These are phyloP conservation scores for Crotalaria pallida DNA, from an alignment of 306 rosid genomes.

Conservation along the genomic window DNA sequence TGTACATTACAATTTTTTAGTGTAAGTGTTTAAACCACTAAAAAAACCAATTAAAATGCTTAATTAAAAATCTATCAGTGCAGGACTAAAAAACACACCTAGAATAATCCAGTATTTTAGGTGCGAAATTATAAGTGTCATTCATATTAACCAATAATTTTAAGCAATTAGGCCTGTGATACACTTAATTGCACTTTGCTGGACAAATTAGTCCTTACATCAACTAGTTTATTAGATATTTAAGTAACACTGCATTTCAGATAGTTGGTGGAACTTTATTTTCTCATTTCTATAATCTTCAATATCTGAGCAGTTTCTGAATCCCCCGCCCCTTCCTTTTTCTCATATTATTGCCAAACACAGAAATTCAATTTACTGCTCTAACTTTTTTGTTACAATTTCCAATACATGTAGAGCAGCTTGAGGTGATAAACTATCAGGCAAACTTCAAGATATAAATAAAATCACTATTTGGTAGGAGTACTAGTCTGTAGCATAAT, in stretches of 20 bases:
- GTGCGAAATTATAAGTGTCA: too few relatives aligned
- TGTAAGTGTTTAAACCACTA: too few relatives aligned
- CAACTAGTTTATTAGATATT: too few relatives aligned
- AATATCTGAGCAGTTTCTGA: not conserved
- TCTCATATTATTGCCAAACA: not conserved
- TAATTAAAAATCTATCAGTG: too few relatives aligned
- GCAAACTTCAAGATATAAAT: not conserved
- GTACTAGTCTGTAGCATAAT: slow-evolving; percentile 4
- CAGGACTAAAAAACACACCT: too few relatives aligned
- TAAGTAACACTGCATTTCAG: not conserved
- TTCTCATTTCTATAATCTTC: not conserved
- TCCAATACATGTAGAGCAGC: slow-evolving; percentile 2
- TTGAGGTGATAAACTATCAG: not conserved
- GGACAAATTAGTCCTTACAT: too few relatives aligned
- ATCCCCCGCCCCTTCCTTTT: not conserved
- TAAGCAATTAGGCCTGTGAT: too few relatives aligned
- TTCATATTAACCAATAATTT: too few relatives aligned
- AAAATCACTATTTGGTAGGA: slow-evolving; percentile 17
- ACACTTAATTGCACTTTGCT: too few relatives aligned
- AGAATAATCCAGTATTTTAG: too few relatives aligned
- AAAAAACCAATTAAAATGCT: too few relatives aligned
- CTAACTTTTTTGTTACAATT: not conserved
- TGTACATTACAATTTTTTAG: not conserved
- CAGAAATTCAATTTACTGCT: not conserved
- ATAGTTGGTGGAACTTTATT: not conserved